Conservation (phyloP, 2,329 filamentous ascomycete species). For the Claviceps citrina region DNA sequence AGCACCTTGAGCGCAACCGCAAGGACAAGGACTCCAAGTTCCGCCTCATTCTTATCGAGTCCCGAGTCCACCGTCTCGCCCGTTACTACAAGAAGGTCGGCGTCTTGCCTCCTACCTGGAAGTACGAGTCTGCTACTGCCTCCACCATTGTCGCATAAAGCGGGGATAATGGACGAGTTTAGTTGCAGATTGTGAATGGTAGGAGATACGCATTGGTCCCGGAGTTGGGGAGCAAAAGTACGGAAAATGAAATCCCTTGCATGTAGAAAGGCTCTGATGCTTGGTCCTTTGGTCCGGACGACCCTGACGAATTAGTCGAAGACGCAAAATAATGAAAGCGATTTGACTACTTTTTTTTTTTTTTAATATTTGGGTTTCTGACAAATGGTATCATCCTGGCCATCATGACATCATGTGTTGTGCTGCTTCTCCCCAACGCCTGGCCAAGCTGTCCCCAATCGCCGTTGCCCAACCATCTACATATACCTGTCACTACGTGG, state of each 20-base stretch:
- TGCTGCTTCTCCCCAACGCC: slow-evolving; percentile 7
- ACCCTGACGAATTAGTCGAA: slow-evolving; percentile 15
- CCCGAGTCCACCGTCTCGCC: slow-evolving; percentile 97
- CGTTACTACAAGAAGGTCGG: slow-evolving; percentile 98
- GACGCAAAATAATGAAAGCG: slow-evolving; percentile 21
- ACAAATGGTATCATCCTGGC: not conserved
- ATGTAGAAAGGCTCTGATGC: slow-evolving; percentile 30
- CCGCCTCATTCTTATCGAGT: slow-evolving; percentile 99
- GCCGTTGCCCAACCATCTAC: not conserved
- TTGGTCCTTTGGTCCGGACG: slow-evolving; percentile 22
- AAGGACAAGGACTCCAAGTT: slow-evolving; percentile 99
- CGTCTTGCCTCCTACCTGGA: slow-evolving; percentile 82
- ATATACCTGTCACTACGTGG: not conserved
- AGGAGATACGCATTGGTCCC: slow-evolving; percentile 23
- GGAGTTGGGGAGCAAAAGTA: slow-evolving; percentile 29
- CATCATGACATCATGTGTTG: not conserved
- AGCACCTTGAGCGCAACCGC: slow-evolving; percentile 99
- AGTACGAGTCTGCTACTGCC: slow-evolving; percentile 96
- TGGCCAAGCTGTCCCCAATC: not conserved
- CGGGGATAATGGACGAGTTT: not conserved
- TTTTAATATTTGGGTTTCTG: too few relatives aligned
- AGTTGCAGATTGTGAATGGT: slow-evolving; percentile 9
- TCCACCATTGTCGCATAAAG: slow-evolving; percentile 81
- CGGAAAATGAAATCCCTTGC: slow-evolving; percentile 25
- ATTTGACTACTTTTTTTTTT: slow-evolving; percentile 7